A percentile compares a stretch with the other conserved stretches of the same genome.
Conservation (phyloP, 177 flowering plant genomes). For the Vitis hybrid region DNA sequence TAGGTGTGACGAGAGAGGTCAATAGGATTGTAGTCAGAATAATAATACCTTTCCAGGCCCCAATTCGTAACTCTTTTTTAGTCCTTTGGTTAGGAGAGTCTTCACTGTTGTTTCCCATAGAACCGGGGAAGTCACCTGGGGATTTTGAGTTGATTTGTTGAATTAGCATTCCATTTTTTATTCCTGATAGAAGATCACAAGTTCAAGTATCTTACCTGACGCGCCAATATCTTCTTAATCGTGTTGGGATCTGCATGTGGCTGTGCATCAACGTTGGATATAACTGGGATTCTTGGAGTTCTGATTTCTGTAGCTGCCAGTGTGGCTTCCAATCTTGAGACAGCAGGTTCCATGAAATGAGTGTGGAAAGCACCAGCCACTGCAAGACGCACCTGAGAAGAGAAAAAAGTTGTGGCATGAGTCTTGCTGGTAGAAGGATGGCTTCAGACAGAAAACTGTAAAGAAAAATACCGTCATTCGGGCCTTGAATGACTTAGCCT, state of each 20-base stretch:
- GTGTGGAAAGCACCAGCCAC: slow-evolving; percentile 99
- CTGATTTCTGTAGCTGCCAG: slow-evolving; percentile 78
- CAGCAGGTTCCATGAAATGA: slow-evolving; percentile 94
- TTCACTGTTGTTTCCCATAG: slow-evolving; percentile 96
- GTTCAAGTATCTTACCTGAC: slow-evolving; percentile 56
- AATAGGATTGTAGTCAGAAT: too few relatives aligned
- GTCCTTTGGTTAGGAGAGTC: slow-evolving; percentile 70
- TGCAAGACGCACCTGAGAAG: slow-evolving; percentile 85
- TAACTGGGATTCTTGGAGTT: slow-evolving; percentile 90
- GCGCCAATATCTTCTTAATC: slow-evolving; percentile 88
- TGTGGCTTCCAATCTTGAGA: slow-evolving; percentile 92
- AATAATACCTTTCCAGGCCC: slow-evolving; percentile 93
- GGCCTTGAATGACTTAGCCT: slow-evolving; percentile 96
- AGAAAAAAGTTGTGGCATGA: neutral
- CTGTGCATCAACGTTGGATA: slow-evolving; percentile 97
- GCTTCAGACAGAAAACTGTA: neutral
- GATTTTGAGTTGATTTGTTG: neutral
- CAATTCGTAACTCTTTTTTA: slow-evolving; percentile 81
- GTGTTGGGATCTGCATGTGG: slow-evolving; percentile 94
- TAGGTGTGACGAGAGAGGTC: too few relatives aligned
- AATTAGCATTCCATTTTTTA: slow-evolving; percentile 5
- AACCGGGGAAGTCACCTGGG: slow-evolving; percentile 92
- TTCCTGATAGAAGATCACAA: neutral
- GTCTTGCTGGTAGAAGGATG: neutral
- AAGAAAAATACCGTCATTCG: slow-evolving; percentile 78